A percentile compares a stretch with the other conserved stretches of the same genome.
Conservation (phyloP, 129 eudicot species). For the Rutidosis leptorrhynchoides region DNA sequence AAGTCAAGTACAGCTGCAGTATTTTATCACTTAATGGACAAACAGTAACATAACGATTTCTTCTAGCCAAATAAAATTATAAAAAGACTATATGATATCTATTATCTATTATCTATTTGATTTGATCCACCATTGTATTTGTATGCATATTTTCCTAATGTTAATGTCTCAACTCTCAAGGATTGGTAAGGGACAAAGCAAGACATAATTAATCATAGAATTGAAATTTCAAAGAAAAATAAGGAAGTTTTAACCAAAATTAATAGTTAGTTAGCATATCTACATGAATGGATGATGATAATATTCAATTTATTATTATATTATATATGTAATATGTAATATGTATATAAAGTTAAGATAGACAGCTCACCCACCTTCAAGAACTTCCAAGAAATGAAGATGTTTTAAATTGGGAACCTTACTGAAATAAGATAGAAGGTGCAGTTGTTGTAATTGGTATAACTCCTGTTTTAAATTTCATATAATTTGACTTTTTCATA, state of each 20-base stretch:
- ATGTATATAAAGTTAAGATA: constrained; percentile 4
- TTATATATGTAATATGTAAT: no score
- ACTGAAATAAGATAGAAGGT: background rate
- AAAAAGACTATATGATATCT: no score
- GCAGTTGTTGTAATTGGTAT: constrained; percentile 18
- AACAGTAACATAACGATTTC: background rate
- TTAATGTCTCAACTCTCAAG: background rate
- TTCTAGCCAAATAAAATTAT: no score
- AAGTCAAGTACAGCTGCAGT: background rate
- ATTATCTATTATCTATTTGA: no score
- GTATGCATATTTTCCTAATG: background rate
- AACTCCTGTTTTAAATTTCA: constrained; percentile 23
- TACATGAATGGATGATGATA: background rate
- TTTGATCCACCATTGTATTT: background rate
- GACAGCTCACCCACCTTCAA: constrained; percentile 25
- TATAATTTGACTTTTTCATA: constrained; percentile 29
- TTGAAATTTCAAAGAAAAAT: no score
- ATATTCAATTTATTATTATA: background rate
- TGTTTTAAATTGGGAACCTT: constrained; percentile 35
- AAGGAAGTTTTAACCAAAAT: background rate
- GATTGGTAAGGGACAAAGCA: background rate
- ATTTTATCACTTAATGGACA: background rate
- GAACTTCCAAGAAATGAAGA: constrained; percentile 37
- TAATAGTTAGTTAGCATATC: background rate
- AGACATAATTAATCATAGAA: background rate